Evolutionary conservation across 164 flowering plant genomes (phyloP), one percentile per base, ranked within the genome.

Genomic region (Vitis rupestris): DNA sequence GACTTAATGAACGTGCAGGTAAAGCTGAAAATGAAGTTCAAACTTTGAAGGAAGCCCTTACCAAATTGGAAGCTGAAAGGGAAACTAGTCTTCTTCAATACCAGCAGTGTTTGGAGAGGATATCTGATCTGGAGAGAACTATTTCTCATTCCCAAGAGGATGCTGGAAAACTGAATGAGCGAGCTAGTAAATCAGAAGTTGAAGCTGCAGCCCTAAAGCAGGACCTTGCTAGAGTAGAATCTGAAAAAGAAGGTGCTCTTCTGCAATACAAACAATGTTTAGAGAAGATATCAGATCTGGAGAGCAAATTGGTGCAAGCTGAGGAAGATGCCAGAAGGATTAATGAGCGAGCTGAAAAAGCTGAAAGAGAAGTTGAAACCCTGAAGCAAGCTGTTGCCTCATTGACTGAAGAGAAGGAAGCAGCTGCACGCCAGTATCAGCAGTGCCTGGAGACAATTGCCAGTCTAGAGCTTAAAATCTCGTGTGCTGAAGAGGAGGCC

Each of bases 11-110:
- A 65, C 82, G 78, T 63, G 88, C 91, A 51, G 74, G 74, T 16
- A 79, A 67, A 75, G 91, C 90, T 59, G 91, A 87, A 73, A 77
- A 78, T 58, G 87, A 87, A 72, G 85, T 76, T 63, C 75, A 70
- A 54, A 59, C 58, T 17, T 76, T 85, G 73, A 85, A 77, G 74
- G 91, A 77, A 58, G 61, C 79, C 7, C 82, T 87, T 7, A 44
- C 70, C 37, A 81, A 79, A 66, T 61, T 82, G 56, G 82, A 86
- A 76, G 69, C 78, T 59, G 90, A 89, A 83, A 82, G 78, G 69
- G 88, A 87, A 51, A 74, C 82, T 65, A 80, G 72, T 66, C 81
- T 84, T 67, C 67, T 65, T 61, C 80, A 84, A 50, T 87, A 84
- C 72, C 84, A 82, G 70, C 78, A 82, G 70, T 80, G 80, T 37